Percentiles rank a stretch among this genome's conserved stretches.
Conservation (phyloP, 2,329 filamentous ascomycete genomes). For the Leptographium galeiforme region DNA sequence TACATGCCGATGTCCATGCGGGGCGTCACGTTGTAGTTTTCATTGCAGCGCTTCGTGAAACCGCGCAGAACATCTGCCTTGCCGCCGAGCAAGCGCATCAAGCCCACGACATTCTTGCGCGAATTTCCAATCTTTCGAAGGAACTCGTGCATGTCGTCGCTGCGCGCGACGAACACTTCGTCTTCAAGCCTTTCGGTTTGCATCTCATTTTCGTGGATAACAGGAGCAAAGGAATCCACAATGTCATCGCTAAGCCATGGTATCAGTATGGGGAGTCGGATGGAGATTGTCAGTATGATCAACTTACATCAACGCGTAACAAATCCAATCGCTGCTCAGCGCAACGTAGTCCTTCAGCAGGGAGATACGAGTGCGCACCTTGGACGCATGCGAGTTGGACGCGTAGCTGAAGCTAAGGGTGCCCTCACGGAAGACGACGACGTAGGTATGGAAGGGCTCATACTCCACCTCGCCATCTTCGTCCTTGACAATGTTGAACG, state of each 20-base stretch:
- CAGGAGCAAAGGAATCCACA: constrained; percentile 85
- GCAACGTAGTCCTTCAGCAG: constrained; percentile 90
- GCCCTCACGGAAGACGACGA: constrained; percentile 90
- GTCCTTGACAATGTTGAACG: constrained; percentile 70
- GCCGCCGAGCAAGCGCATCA: constrained; percentile 84
- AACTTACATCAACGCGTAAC: constrained; percentile 85
- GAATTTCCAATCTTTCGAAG: constrained; percentile 78
- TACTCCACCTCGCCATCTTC: constrained; percentile 70
- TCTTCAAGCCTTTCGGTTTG: constrained; percentile 93
- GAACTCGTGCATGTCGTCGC: constrained; percentile 79
- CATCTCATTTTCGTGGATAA: constrained; percentile 73
- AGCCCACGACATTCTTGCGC: constrained; percentile 86
- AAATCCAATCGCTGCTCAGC: constrained; percentile 95
- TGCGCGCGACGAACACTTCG: constrained; percentile 80
- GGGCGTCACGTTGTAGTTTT: constrained; percentile 88
- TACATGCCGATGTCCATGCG: constrained; percentile 95
- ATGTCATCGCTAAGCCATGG: constrained; percentile 63
- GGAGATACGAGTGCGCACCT: constrained; percentile 83
- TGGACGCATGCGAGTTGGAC: constrained; percentile 72
- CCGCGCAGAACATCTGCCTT: constrained; percentile 98
- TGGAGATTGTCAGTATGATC: background rate
- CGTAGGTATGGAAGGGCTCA: constrained; percentile 92
- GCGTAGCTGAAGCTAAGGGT: constrained; percentile 90
- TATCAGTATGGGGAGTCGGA: constrained; percentile 13
- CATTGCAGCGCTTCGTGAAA: constrained; percentile 97